phyloP scores from a whole-genome alignment of 495 filamentous ascomycete genomes.

The Pseudomonodictys pantanalensis region DNA sequence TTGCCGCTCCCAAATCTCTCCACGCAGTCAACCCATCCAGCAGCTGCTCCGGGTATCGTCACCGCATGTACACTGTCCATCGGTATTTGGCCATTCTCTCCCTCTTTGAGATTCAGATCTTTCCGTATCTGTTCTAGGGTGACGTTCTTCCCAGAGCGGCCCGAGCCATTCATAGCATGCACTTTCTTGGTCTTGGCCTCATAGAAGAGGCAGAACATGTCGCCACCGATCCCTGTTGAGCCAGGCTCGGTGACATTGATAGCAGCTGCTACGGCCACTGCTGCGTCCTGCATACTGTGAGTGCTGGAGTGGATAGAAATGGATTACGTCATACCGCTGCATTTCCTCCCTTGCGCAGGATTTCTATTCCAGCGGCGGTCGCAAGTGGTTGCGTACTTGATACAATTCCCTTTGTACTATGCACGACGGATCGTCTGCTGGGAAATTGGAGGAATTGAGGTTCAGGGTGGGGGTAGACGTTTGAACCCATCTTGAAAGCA shows the following conservation, averaged over 20 bases:
- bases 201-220: constrained; percentile 97
- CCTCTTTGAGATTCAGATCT: constrained; percentile 65
- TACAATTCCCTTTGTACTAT: constrained; percentile 90
- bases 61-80: constrained; percentile 74
- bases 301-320: no score
- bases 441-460: constrained; percentile 67
- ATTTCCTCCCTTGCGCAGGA: constrained; percentile 86
- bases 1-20: constrained; percentile 89
- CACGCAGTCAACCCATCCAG: constrained; percentile 92
- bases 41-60: constrained; percentile 85
- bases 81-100: constrained; percentile 63
- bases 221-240: constrained; percentile 94
- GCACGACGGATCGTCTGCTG: constrained; percentile 84
- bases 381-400: constrained; percentile 89
- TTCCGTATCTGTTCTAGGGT: constrained; percentile 67
- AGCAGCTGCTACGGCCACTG: constrained; percentile 84
- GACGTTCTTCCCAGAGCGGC: constrained; percentile 66
- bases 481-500: constrained; percentile 29
- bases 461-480: constrained; percentile 62
- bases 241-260: constrained; percentile 92
- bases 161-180: constrained; percentile 85
- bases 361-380: constrained; percentile 77
- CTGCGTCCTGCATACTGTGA: constrained; percentile 69
- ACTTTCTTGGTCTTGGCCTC: constrained; percentile 76
- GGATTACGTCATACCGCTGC: constrained; percentile 57